A percentile compares a stretch with the other conserved stretches of the same genome.
Evolutionary conservation across 768 basidiomycete genomes (phyloP).

Genomic region (Pholiota microspora): DNA sequence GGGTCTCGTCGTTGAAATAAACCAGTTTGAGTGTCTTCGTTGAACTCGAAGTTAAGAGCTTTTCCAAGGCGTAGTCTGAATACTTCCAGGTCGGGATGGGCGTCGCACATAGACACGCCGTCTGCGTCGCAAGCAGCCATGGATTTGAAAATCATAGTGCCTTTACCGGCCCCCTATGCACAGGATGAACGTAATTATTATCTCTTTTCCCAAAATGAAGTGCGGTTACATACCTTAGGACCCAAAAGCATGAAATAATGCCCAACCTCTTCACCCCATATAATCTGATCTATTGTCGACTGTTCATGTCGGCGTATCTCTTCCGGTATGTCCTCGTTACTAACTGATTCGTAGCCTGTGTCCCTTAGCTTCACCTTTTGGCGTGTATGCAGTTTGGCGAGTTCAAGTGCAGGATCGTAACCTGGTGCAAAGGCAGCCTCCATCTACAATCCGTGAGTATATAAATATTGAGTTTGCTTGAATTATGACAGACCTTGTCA

Average conservation of each 20-base stretch:
- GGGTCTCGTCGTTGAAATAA: conserved; percentile 84
- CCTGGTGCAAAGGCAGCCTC: conserved; percentile 76
- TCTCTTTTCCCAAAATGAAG: not conserved
- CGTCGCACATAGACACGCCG: conserved; percentile 75
- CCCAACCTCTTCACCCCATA: conserved; percentile 69
- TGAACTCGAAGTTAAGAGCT: conserved; percentile 82
- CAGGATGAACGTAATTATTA: not conserved
- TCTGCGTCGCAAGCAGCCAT: conserved; percentile 73
- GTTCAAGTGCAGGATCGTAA: conserved; percentile 80
- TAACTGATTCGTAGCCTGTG: conserved; percentile 23
- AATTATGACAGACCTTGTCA: conserved; percentile 53
- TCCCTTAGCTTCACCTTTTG: conserved; percentile 27
- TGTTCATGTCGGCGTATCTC: conserved; percentile 76
- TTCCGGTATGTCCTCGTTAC: conserved; percentile 36
- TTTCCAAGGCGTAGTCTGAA: conserved; percentile 85
- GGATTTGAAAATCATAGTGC: conserved; percentile 80
- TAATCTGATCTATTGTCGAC: conserved; percentile 71
- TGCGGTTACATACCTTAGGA: conserved; percentile 52
- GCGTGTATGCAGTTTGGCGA: conserved; percentile 49
- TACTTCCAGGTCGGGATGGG: conserved; percentile 84
- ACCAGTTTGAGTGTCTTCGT: conserved; percentile 78
- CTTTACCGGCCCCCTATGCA: conserved; percentile 72
- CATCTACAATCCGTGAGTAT: conserved; percentile 44
- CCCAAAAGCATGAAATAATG: conserved; percentile 79
- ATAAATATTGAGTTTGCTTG: conserved; percentile 4